Base-by-base conservation (phyloP, 108 stramenopile genomes). In the Skeletonema menzelii region DNA sequence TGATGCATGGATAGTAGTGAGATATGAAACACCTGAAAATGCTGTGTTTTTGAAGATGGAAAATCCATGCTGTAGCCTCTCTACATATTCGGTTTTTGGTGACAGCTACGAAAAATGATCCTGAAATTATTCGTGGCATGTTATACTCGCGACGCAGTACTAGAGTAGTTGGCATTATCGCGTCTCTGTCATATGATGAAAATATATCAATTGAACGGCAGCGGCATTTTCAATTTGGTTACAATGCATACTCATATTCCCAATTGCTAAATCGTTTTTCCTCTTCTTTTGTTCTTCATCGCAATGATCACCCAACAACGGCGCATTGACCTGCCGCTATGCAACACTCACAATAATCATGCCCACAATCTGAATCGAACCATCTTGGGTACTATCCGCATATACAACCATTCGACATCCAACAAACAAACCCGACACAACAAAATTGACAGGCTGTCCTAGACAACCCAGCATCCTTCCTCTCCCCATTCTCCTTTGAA, bases 401-500 rank as follows among this genome's bases (percentile, higher is more conserved):
- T 22, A 26, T 28, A 27, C 56, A 38, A 40, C 60, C 31, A 31
- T 63, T 19, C n/a, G 12, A 42, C 31, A 40, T 47, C 14, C 26
- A 26, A 37, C 35, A 12, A 32, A 0, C 3, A n/a, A 71, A 35
- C 20, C 12, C n/a, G 11, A 57, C 27, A 13, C 19, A n/a, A 74
- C 27, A 8, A 76, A 63, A 34, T 31, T 8, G 12, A 40, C 34
- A 94, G 95, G 87, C 84, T 27, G 97, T 98, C 55, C 82, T 98
- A 63, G 96, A 98, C 85, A 99, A 99, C 81, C 99, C 99, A 20
- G 86, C 94, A 22, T 66, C 69, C 37, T 98, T 97, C 75, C 71
- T 74, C n/a, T 95, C 88, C 69, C 96, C 97, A 5, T 97, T 99
- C 76, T 90, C 95, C 78, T 99, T 99, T 76, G 97, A 99, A 84